Conservation (phyloP, 164 flowering plant species). For the Berberis thunbergii region DNA sequence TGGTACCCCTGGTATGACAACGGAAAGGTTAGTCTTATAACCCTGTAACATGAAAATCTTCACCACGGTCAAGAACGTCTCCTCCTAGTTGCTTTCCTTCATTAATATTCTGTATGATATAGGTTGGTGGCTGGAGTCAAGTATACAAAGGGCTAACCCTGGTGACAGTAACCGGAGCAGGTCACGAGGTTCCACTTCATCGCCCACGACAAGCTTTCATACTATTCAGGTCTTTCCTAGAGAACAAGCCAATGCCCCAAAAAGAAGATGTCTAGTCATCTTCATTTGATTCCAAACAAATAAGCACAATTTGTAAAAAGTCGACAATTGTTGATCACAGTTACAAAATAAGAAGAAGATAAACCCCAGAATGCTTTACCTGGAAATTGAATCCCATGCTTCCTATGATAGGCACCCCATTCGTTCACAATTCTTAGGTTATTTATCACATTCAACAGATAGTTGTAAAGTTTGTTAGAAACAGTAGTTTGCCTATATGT, state of each 20-base stretch:
- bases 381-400: neutral
- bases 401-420: neutral
- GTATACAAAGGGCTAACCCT: slow-evolving; percentile 81
- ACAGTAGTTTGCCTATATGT: too few relatives aligned
- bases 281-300: slow-evolving; percentile 4
- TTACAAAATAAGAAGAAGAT: slow-evolving; percentile 5
- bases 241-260: slow-evolving; percentile 61
- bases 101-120: slow-evolving; percentile 5
- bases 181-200: slow-evolving; percentile 96
- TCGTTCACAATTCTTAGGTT: neutral
- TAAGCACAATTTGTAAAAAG: slow-evolving; percentile 4
- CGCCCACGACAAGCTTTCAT: slow-evolving; percentile 86
- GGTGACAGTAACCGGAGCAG: slow-evolving; percentile 84
- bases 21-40: slow-evolving; percentile 51
- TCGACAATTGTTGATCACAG: neutral
- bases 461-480: neutral
- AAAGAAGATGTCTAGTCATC: slow-evolving; percentile 1
- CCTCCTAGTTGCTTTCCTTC: neutral
- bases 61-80: neutral
- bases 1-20: slow-evolving; percentile 93
- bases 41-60: neutral
- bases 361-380: neutral
- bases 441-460: neutral
- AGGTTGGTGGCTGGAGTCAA: slow-evolving; percentile 99
- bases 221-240: slow-evolving; percentile 77